Conservation (phyloP, 768 basidiomycete genomes). For the Hirschioporus abietinus region DNA sequence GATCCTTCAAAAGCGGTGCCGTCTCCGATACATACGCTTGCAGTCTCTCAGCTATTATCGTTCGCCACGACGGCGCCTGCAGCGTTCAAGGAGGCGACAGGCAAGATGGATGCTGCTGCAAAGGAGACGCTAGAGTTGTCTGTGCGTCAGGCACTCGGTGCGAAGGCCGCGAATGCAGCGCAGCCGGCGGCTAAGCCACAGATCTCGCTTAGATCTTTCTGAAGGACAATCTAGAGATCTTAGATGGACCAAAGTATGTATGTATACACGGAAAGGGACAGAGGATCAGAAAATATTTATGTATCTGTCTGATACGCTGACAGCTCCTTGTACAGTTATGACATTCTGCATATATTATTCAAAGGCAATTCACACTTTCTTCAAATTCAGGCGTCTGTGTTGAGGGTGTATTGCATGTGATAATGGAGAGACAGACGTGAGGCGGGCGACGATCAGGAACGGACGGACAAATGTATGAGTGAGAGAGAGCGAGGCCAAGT, state of each 20-base stretch:
- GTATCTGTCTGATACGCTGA: too few species aligned
- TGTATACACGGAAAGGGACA: neutral
- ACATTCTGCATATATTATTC: neutral
- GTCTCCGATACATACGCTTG: slow-evolving; percentile 46
- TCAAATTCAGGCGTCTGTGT: neutral
- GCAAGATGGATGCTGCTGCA: slow-evolving; percentile 50
- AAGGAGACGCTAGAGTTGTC: slow-evolving; percentile 69
- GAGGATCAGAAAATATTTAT: too few species aligned
- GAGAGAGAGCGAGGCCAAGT: neutral
- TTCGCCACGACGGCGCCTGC: slow-evolving; percentile 67
- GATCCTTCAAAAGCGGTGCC: slow-evolving; percentile 41
- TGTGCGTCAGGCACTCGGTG: slow-evolving; percentile 69
- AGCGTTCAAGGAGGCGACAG: slow-evolving; percentile 83
- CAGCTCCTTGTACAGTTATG: neutral
- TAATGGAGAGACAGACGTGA: neutral
- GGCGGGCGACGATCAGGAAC: neutral
- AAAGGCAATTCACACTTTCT: neutral
- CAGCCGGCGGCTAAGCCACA: slow-evolving; percentile 57
- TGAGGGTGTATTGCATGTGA: neutral
- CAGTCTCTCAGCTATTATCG: slow-evolving; percentile 60
- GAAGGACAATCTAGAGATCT: slow-evolving; percentile 9
- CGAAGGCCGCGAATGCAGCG: slow-evolving; percentile 24
- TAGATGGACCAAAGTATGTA: neutral
- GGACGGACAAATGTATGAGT: neutral
- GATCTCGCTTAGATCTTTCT: slow-evolving; percentile 74